These are phyloP conservation scores for Mortierella sp. DNA, from an alignment of 371 early-diverging fungal species.

Conservation along the genomic window DNA sequence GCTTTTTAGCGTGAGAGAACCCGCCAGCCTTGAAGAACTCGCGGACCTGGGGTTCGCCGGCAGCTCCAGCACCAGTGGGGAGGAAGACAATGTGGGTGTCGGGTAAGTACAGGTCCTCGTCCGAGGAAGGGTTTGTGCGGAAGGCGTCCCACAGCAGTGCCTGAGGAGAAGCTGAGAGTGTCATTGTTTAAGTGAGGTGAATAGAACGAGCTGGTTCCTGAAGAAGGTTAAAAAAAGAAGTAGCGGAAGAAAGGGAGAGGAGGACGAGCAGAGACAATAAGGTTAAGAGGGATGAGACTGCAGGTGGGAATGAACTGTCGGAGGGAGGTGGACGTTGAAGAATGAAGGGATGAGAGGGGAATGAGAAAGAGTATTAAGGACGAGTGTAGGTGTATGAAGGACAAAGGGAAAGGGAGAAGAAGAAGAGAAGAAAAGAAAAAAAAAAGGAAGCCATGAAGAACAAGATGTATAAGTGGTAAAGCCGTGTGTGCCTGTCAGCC, in stretches of 20 bases:
- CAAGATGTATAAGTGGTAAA: neutral
- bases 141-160: conserved; percentile 41
- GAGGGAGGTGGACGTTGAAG: neutral
- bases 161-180: conserved; percentile 6
- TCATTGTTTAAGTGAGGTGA: neutral
- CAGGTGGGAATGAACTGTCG: neutral
- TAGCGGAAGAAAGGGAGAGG: neutral
- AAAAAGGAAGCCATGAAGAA: neutral
- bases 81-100: conserved; percentile 52
- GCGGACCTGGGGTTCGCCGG: conserved; percentile 27
- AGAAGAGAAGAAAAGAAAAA: neutral
- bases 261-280: neutral
- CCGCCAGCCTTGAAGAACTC: conserved; percentile 41
- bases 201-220: neutral
- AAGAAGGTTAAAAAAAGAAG: neutral
- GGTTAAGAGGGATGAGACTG: neutral
- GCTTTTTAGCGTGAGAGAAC: conserved; percentile 38
- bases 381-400: neutral
- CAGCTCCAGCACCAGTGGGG: conserved; percentile 51
- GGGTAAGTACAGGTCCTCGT: conserved; percentile 27
- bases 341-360: neutral
- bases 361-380: neutral
- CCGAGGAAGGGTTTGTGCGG: conserved; percentile 36
- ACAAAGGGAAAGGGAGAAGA: neutral
- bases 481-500: neutral